Evolutionary conservation across 1,284 basidiomycete genomes (phyloP).

Genomic region (Apiotrichum mycotoxinovorans): DNA sequence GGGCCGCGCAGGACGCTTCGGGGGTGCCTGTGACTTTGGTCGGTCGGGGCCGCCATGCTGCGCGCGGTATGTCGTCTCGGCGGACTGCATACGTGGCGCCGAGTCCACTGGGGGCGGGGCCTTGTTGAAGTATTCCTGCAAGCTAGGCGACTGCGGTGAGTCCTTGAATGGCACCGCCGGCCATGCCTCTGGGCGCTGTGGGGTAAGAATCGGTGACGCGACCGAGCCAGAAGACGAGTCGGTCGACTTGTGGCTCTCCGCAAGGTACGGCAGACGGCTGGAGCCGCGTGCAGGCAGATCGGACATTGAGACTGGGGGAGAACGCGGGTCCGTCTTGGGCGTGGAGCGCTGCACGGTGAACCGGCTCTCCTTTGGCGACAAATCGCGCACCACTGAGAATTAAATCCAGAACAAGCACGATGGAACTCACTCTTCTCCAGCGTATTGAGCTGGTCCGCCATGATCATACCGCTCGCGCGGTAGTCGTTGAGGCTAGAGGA

Average conservation of each 20-base stretch:
- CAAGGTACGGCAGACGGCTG: conserved; percentile 13
- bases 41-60: neutral
- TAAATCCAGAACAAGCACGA: neutral
- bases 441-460: conserved; percentile 47
- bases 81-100: neutral
- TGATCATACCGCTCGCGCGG: conserved; percentile 45
- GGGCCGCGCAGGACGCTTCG: conserved; percentile 13
- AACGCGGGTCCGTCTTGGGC: neutral
- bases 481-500: conserved; percentile 23
- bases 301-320: neutral
- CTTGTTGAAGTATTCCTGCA: conserved; percentile 4
- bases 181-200: conserved; percentile 10
- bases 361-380: conserved; percentile 45
- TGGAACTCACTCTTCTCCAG: conserved; percentile 33
- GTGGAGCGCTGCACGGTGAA: conserved; percentile 18
- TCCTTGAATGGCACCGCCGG: conserved; percentile 27
- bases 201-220: neutral
- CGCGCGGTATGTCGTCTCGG: neutral
- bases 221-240: neutral
- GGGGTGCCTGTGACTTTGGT: neutral
- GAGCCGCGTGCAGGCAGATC: conserved; percentile 12
- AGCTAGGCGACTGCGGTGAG: conserved; percentile 13
- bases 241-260: neutral
- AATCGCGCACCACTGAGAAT: conserved; percentile 40
- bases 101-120: neutral